Base-by-base conservation (phyloP, 2,329 filamentous ascomycete species). In the Claviceps digitariae region DNA sequence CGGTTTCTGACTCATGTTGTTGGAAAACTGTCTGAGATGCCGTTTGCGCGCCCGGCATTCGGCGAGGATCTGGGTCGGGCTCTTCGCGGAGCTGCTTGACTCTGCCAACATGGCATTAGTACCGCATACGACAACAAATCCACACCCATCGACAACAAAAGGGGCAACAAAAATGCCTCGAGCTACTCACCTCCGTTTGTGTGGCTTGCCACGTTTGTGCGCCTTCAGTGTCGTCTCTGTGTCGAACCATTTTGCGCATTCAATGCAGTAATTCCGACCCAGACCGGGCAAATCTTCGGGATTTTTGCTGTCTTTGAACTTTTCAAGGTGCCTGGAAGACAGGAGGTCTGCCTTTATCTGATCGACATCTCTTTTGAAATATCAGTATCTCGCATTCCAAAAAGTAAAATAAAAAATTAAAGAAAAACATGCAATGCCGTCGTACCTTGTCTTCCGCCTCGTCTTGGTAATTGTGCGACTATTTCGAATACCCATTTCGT, bases 171-270 rank as follows among this genome's bases (percentile, higher is more conserved):
- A 40, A 23, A 20, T 6, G 25, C 6, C 8, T 8, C 15, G 7
- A 27, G 48, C 21, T 25, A 49, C 43, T 13, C 49, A 64, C 87
- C 86, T 86, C 74, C 90, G 82, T 79, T 90, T 96, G 72, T 98
- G 93, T 58, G 87, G 88, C 72, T 96, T 98, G 61, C 88, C 89
- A 68, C 86, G 88, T 54, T 76, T 76, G 70, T 98, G 93, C 29
- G 80, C 76, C 38, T 77, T 74, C 54, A 95, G 73, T 61, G 87
- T 94, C 61, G 78, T 69, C 59, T 93, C 86, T 50, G 83, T 86
- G 68, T 97, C 91, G 67, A 94, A 97, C 85, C 88, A 97, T 73
- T 95, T 97, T 57, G 93, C 86, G 69, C 93, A 98, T 69, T 95
- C 87, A 17, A 86, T 76, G 69, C 93, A 98, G 70, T 96, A 97